Evolutionary conservation across 192 early-diverging fungal species (phyloP).

Genomic region (Allomyces javanicus): DNA sequence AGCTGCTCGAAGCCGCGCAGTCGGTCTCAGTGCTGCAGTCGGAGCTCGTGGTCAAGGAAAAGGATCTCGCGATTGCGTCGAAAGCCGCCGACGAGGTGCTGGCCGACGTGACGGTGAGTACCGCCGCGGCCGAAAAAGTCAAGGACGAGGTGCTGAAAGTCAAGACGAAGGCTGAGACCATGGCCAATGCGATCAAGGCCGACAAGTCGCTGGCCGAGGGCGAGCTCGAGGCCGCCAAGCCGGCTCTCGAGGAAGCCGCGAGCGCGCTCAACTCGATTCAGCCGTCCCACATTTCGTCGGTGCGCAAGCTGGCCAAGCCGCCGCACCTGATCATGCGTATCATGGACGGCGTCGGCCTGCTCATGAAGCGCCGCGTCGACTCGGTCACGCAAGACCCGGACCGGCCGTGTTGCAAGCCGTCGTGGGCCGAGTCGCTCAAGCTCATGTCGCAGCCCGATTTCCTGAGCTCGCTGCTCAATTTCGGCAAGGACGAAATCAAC

Average conservation of each 20-base stretch:
- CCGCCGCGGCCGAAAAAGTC: constrained; percentile 81
- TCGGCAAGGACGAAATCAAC: constrained; percentile 70
- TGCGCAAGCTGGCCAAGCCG: constrained; percentile 91
- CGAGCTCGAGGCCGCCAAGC: constrained; percentile 90
- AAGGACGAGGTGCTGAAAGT: constrained; percentile 61
- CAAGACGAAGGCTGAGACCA: constrained; percentile 45
- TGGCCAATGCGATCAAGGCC: constrained; percentile 55
- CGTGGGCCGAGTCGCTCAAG: constrained; percentile 80
- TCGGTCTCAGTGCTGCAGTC: constrained; percentile 85
- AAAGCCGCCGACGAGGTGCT: constrained; percentile 85
- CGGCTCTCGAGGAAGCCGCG: constrained; percentile 87
- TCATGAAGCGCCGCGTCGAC: constrained; percentile 67
- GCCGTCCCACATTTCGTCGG: constrained; percentile 86
- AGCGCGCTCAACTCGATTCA: constrained; percentile 86
- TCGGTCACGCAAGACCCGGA: constrained; percentile 37
- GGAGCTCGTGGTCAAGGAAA: constrained; percentile 66
- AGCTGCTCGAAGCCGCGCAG: constrained; percentile 76
- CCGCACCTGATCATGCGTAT: constrained; percentile 87
- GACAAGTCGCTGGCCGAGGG: constrained; percentile 54
- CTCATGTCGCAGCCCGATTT: constrained; percentile 90
- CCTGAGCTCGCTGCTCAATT: constrained; percentile 89
- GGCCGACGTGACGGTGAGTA: constrained; percentile 79
- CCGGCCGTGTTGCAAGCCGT: constrained; percentile 33
- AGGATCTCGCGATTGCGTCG: constrained; percentile 68
- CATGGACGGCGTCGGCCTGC: constrained; percentile 87